Percentiles rank a stretch among this genome's conserved stretches.
Evolutionary conservation across 495 filamentous ascomycete species (phyloP).

Genomic region (Penicillium manginii): DNA sequence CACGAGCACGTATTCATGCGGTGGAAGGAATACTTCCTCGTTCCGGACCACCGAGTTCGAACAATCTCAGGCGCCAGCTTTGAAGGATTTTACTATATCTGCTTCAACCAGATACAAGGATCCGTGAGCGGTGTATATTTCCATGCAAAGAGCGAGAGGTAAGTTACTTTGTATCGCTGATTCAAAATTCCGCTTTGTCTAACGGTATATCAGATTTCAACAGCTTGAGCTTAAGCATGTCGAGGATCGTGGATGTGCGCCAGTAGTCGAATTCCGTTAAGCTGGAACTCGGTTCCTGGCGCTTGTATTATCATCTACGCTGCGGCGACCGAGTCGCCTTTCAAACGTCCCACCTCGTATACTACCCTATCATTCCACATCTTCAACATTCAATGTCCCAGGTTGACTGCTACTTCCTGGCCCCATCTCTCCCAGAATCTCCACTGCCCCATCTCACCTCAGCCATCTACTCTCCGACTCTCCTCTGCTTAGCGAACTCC

Average conservation of each 20-base stretch:
- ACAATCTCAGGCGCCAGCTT: conserved; percentile 94
- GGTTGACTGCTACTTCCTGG: conserved; percentile 18
- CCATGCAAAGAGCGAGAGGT: conserved; percentile 97
- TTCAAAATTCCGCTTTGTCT: neutral
- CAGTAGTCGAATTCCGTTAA: conserved; percentile 93
- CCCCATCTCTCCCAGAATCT: neutral
- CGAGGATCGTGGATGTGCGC: conserved; percentile 79
- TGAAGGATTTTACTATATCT: conserved; percentile 99
- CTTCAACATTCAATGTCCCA: neutral
- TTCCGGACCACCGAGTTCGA: conserved; percentile 89
- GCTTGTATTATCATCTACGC: conserved; percentile 1
- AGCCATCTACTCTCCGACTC: conserved; percentile 1
- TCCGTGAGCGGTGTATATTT: conserved; percentile 94
- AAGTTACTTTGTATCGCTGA: conserved; percentile 37
- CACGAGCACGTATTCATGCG: conserved; percentile 97
- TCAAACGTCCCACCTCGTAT: neutral
- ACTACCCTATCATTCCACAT: neutral
- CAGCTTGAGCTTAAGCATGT: conserved; percentile 90
- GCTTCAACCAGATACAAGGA: conserved; percentile 90
- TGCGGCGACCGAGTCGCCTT: conserved; percentile 1
- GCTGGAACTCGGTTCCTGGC: conserved; percentile 23
- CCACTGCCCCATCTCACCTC: neutral
- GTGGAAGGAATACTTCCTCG: conserved; percentile 99
- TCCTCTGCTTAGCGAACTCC: conserved; percentile 1
- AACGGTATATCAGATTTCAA: conserved; percentile 68